Percentiles rank a stretch among this genome's conserved stretches.
Conservation (phyloP, 108 stramenopile species). For the Nitzschia palea region DNA sequence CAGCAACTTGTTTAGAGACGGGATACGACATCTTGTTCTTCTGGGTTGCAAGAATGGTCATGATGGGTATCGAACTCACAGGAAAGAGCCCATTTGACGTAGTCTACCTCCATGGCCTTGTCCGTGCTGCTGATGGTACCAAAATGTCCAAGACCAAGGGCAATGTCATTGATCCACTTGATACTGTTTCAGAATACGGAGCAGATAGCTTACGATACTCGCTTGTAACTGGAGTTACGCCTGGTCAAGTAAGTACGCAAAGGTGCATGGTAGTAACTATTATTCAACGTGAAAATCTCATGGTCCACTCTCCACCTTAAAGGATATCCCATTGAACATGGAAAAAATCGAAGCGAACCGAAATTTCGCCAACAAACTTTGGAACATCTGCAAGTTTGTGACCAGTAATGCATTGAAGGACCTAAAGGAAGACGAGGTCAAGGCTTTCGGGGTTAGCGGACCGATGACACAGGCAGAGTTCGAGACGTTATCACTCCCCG, state of each 20-base stretch:
- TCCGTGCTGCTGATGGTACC: constrained; percentile 91
- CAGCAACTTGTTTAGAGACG: constrained; percentile 94
- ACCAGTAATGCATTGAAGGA: constrained; percentile 86
- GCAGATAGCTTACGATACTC: constrained; percentile 93
- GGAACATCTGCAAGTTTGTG: constrained; percentile 96
- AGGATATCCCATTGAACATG: constrained; percentile 92
- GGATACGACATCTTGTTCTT: constrained; percentile 99
- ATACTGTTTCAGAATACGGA: constrained; percentile 92
- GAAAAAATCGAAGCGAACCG: constrained; percentile 86
- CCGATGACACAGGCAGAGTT: constrained; percentile 83
- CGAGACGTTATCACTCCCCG: constrained; percentile 70
- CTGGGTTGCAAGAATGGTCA: constrained; percentile 99
- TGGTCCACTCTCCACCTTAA: not conserved
- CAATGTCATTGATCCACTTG: constrained; percentile 97
- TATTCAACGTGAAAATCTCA: not conserved
- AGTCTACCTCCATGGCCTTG: constrained; percentile 93
- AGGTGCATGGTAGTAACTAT: not conserved
- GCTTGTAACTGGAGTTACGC: constrained; percentile 94
- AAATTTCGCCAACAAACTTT: constrained; percentile 97
- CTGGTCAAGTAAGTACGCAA: constrained; percentile 73
- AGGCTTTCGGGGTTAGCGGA: constrained; percentile 60
- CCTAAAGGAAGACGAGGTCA: constrained; percentile 51
- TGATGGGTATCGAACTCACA: constrained; percentile 94
- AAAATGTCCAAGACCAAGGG: constrained; percentile 99
- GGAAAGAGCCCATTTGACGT: constrained; percentile 93